Evolutionary conservation across 306 rosid genomes (phyloP), one percentile per base, ranked within the genome.

Genomic region (Fragaria nilgerrensis): DNA sequence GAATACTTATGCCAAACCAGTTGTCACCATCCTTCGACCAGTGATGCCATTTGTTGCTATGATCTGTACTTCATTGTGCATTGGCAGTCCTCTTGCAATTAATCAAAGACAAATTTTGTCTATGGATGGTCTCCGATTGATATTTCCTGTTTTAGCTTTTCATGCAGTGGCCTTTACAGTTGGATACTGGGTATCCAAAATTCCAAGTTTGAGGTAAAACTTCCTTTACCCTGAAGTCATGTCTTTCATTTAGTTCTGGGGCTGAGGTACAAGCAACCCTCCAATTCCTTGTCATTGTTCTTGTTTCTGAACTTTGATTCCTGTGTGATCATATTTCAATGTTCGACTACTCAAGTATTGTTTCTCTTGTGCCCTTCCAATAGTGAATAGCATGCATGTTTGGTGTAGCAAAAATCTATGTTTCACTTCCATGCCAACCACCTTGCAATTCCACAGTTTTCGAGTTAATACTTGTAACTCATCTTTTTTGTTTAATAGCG

Each of bases 11-110:
- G 99, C 99, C 70, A 92, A 90, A 82, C 92, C 97, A 36, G 88
- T 87, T 48, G 99, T 90, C 78, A 83, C 86, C 71, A 64, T 91
- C 75, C 82, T 95, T 87, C 93, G 71, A 71, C 99, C 97, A 8
- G 83, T 90, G 85, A 95, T 95, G 99, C 99, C 99, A 5, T 85
- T 90, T 77, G 91, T 95, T 83, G 99, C 99, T 19, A 92, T 95
- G 92, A 78, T 92, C 75, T 95, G 99, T 82, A 95, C 99, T 78
- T 95, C 99, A 19, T 5, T 95, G 81, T 92, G 99, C 91, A 95
- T 95, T 19, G 99, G 97, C 32, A 90, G 99, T 85, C 99, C 99
- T 15, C 97, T 95, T 59, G 92, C 99, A 25, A 87, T 92, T 73
- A 95, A 95, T 75, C 87, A 83, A 74, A 81, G 81, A 79, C 97